These are phyloP conservation scores for Phytophthora pini DNA, from an alignment of 352 stramenopile species.

Conservation along the genomic window DNA sequence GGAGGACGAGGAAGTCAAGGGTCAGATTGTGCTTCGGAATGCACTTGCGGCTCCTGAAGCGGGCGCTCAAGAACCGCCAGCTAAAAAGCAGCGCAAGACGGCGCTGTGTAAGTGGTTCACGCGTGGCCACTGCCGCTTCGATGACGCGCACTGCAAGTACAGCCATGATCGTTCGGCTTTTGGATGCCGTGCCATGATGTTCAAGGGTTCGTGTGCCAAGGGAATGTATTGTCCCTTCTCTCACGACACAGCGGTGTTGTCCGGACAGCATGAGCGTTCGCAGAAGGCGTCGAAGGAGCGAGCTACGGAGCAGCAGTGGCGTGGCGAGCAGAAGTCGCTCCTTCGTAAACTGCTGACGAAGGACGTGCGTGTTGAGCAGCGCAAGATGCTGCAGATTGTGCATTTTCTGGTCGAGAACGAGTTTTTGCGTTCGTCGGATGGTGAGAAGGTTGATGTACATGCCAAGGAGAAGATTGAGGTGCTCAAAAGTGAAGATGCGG, in stretches of 20 bases:
- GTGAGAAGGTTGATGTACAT: conserved; percentile 11
- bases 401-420: conserved; percentile 63
- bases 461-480: conserved; percentile 27
- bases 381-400: conserved; percentile 82
- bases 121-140: conserved; percentile 66
- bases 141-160: conserved; percentile 63
- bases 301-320: conserved; percentile 64
- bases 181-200: conserved; percentile 61
- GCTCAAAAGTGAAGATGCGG: conserved; percentile 23
- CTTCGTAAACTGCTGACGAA: conserved; percentile 79
- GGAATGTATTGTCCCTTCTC: conserved; percentile 67
- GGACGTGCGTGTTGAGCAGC: conserved; percentile 73
- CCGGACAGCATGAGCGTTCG: conserved; percentile 35
- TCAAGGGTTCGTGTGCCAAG: conserved; percentile 61
- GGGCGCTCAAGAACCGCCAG: conserved; percentile 26
- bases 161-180: conserved; percentile 74
- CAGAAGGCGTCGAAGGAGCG: conserved; percentile 48
- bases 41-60: conserved; percentile 11
- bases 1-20: conserved; percentile 40
- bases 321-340: conserved; percentile 68
- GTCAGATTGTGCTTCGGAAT: conserved; percentile 16
- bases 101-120: conserved; percentile 75
- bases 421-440: conserved; percentile 50
- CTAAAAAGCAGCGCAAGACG: conserved; percentile 54
- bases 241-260: conserved; percentile 52